phyloP scores from a whole-genome alignment of 139 green algal genomes.

The Choricystis sp. region DNA sequence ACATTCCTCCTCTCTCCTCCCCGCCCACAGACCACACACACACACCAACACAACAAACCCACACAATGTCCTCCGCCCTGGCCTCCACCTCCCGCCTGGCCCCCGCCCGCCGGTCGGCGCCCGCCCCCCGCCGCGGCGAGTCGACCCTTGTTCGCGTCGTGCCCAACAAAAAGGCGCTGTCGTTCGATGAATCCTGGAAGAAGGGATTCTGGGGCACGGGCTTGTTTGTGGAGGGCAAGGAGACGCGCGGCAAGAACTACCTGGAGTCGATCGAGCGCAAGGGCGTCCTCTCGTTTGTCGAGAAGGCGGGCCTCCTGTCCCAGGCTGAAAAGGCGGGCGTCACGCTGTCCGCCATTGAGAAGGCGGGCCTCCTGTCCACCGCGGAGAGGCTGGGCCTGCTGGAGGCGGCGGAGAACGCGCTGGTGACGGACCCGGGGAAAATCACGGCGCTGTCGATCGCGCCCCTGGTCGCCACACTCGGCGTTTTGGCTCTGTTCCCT shows the following conservation, averaged over 20 bases:
- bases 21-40: background rate
- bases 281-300: slow-evolving; percentile 65
- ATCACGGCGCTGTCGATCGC: slow-evolving; percentile 22
- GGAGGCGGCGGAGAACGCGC: slow-evolving; percentile 19
- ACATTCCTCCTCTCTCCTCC: background rate
- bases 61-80: slow-evolving; percentile 4
- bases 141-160: background rate
- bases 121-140: background rate
- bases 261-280: slow-evolving; percentile 55
- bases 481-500: slow-evolving; percentile 20
- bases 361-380: slow-evolving; percentile 28
- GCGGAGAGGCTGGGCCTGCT: slow-evolving; percentile 37
- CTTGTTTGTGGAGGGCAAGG: slow-evolving; percentile 24
- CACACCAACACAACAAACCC: background rate
- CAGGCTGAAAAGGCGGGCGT: slow-evolving; percentile 35
- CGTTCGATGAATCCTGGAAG: slow-evolving; percentile 16
- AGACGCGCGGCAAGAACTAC: slow-evolving; percentile 8
- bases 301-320: slow-evolving; percentile 47
- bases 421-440: slow-evolving; percentile 23
- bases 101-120: background rate
- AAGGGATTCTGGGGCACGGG: slow-evolving; percentile 24
- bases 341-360: slow-evolving; percentile 34
- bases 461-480: slow-evolving; percentile 18
- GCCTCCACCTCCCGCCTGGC: slow-evolving; percentile 1
- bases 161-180: slow-evolving; percentile 10